Conservation (phyloP, 2,329 filamentous ascomycete species). For the Zymoseptoria brevis region DNA sequence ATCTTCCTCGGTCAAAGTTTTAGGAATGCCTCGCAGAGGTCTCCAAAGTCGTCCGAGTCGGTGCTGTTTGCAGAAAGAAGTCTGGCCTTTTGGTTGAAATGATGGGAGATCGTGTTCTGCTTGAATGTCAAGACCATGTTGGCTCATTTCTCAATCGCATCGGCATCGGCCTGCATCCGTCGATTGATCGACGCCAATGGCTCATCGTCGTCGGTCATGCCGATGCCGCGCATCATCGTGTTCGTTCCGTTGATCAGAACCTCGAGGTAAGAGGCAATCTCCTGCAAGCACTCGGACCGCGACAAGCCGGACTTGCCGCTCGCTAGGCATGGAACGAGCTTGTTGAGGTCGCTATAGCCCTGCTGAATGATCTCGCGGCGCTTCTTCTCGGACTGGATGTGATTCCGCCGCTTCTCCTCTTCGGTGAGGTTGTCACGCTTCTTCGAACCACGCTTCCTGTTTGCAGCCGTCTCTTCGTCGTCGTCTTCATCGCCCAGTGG, state of each 20-base stretch:
- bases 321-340: slow-evolving; percentile 65
- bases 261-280: slow-evolving; percentile 72
- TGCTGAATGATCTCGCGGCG: slow-evolving; percentile 72
- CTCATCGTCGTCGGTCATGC: background rate
- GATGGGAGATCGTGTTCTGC: background rate
- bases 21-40: background rate
- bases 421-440: slow-evolving; percentile 55
- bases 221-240: slow-evolving; percentile 3
- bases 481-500: background rate
- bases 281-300: slow-evolving; percentile 70
- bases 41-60: background rate
- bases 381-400: slow-evolving; percentile 83
- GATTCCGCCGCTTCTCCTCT: slow-evolving; percentile 75
- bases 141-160: background rate
- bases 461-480: background rate
- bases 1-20: background rate
- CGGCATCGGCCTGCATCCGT: background rate
- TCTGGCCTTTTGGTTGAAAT: background rate
- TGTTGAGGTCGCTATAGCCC: slow-evolving; percentile 72
- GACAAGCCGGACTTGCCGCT: slow-evolving; percentile 60
- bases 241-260: slow-evolving; percentile 60
- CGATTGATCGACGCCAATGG: background rate
- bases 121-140: background rate
- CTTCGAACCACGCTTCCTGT: slow-evolving; percentile 4
- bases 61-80: background rate